Evolutionary conservation across 495 filamentous ascomycete genomes (phyloP).

Genomic region (Aspergillus diversus): DNA sequence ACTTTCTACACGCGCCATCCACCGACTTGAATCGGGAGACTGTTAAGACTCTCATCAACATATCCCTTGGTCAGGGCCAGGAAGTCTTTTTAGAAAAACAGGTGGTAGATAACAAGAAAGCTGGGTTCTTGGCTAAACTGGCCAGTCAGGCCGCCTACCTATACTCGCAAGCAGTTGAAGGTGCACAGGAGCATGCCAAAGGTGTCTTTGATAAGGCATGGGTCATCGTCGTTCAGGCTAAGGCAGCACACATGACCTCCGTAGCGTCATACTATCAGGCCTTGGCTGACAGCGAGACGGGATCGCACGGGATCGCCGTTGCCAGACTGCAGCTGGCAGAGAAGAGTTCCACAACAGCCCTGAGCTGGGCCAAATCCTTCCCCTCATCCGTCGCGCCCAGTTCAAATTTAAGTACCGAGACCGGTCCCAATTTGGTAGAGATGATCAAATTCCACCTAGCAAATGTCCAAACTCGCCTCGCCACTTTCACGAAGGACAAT

Average conservation of each 20-base stretch:
- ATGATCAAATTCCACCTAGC: constrained; percentile 80
- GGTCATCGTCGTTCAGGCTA: constrained; percentile 82
- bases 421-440: constrained; percentile 71
- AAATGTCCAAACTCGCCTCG: constrained; percentile 78
- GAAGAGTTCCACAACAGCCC: constrained; percentile 70
- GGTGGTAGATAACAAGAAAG: constrained; percentile 89
- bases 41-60: constrained; percentile 87
- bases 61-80: constrained; percentile 94
- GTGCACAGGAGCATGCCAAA: constrained; percentile 91
- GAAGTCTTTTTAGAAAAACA: constrained; percentile 98
- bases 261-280: constrained; percentile 95
- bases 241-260: constrained; percentile 81
- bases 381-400: constrained; percentile 76
- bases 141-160: constrained; percentile 87
- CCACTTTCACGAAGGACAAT: constrained; percentile 84
- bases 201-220: constrained; percentile 96
- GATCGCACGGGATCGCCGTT: constrained; percentile 85
- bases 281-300: constrained; percentile 84
- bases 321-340: constrained; percentile 83
- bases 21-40: constrained; percentile 93
- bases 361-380: constrained; percentile 76
- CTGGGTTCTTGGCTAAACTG: constrained; percentile 88
- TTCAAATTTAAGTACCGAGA: constrained; percentile 83
- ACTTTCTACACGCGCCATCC: constrained; percentile 95
- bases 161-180: constrained; percentile 84